phyloP scores from a whole-genome alignment of 1,284 basidiomycete genomes.

The Pascua sp. region DNA sequence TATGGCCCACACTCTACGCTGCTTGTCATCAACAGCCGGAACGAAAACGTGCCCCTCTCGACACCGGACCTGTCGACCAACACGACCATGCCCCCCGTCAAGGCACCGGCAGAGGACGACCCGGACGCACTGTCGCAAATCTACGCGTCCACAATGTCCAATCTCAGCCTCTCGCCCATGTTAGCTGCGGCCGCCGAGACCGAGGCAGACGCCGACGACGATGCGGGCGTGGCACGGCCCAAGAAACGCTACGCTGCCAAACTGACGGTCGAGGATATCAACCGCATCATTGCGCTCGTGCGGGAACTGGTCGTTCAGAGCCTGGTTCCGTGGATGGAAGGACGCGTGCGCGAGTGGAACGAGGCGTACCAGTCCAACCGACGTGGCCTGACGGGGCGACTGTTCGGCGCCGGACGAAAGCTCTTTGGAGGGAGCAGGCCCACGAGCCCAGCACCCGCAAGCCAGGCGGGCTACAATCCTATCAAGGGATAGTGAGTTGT shows the following conservation, averaged over 20 bases:
- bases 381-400: conserved; percentile 78
- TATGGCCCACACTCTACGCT: conserved; percentile 49
- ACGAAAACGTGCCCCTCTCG: conserved; percentile 13
- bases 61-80: conserved; percentile 27
- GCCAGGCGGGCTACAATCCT: conserved; percentile 37
- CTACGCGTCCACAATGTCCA: conserved; percentile 41
- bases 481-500: conserved; percentile 46
- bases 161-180: conserved; percentile 37
- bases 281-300: conserved; percentile 73
- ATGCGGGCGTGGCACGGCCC: neutral
- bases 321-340: conserved; percentile 94
- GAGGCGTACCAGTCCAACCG: conserved; percentile 83
- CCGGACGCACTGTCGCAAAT: conserved; percentile 37
- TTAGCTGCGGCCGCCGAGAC: conserved; percentile 17
- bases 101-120: conserved; percentile 25
- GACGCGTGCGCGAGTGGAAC: conserved; percentile 87
- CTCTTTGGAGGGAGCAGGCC: conserved; percentile 51
- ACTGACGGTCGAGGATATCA: conserved; percentile 72
- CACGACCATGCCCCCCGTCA: conserved; percentile 14
- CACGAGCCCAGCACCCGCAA: conserved; percentile 37
- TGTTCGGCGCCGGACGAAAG: conserved; percentile 68
- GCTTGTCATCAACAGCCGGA: conserved; percentile 46
- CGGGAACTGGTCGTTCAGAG: conserved; percentile 89
- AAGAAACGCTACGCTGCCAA: conserved; percentile 40
- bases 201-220: conserved; percentile 10